Percentiles rank a stretch among this genome's conserved stretches.
Evolutionary conservation across 768 basidiomycete species (phyloP).

Genomic region (Suillus decipiens): DNA sequence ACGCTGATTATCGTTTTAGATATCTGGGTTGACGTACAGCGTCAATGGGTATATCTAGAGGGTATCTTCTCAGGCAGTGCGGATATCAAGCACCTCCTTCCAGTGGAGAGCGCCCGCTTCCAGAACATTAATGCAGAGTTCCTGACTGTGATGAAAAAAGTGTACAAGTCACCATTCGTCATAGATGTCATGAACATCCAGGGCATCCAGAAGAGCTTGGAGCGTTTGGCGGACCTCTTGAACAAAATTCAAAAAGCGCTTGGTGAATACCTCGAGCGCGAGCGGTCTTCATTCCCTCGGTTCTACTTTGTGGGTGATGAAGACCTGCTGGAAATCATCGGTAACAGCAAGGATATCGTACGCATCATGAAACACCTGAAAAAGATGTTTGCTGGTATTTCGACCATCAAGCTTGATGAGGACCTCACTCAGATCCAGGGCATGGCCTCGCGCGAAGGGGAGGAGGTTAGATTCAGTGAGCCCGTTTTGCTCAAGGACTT

Average conservation of each 20-base stretch:
- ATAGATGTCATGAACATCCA: constrained; percentile 96
- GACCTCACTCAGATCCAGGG: constrained; percentile 87
- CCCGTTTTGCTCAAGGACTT: constrained; percentile 89
- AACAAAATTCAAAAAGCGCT: constrained; percentile 99
- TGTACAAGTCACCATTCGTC: constrained; percentile 98
- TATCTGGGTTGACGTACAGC: constrained; percentile 99
- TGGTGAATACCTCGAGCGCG: constrained; percentile 97
- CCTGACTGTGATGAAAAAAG: constrained; percentile 98
- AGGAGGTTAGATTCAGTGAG: constrained; percentile 82
- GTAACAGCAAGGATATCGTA: constrained; percentile 97
- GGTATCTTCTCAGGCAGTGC: constrained; percentile 99
- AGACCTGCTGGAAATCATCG: constrained; percentile 97
- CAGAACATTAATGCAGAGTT: constrained; percentile 99
- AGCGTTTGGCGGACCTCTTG: constrained; percentile 92
- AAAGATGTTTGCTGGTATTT: constrained; percentile 99
- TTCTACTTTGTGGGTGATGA: constrained; percentile 99
- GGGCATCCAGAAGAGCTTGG: constrained; percentile 95
- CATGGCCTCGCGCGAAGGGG: constrained; percentile 95
- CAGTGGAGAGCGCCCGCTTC: constrained; percentile 96
- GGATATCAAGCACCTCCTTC: constrained; percentile 98
- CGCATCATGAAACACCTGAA: constrained; percentile 99
- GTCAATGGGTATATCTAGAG: constrained; percentile 99
- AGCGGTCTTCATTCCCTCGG: constrained; percentile 96
- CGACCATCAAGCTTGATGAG: constrained; percentile 85
- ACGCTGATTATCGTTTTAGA: constrained; percentile 46